These are phyloP conservation scores for Xylaria telfairii DNA, from an alignment of 495 filamentous ascomycete species.

Conservation along the genomic window DNA sequence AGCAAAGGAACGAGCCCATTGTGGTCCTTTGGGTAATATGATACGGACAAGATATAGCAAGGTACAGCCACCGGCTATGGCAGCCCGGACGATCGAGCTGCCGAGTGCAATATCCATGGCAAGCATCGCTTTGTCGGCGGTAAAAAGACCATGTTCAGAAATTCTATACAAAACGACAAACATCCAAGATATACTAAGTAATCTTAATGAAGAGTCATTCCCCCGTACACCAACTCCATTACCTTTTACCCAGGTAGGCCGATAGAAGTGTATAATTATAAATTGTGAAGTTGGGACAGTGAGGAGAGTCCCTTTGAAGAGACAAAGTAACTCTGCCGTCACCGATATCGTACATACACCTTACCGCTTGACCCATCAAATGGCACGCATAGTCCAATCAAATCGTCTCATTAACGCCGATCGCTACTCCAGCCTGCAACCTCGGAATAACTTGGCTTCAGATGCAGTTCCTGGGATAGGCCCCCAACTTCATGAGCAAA, in stretches of 20 bases:
- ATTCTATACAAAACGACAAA: not conserved
- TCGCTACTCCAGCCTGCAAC: not conserved
- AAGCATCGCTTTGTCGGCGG: conserved; percentile 4
- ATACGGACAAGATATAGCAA: conserved; percentile 32
- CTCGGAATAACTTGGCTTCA: not conserved
- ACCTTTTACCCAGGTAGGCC: not conserved
- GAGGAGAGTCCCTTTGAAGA: not conserved
- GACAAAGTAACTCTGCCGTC: not conserved
- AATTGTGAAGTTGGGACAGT: not conserved
- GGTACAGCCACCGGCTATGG: conserved; percentile 32
- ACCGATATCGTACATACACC: conserved; percentile 9
- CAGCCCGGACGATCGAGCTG: conserved; percentile 35
- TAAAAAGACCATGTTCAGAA: conserved; percentile 25
- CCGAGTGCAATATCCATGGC: conserved; percentile 31
- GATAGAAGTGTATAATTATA: not conserved
- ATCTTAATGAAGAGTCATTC: not conserved
- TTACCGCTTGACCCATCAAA: not conserved
- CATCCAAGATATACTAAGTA: not conserved
- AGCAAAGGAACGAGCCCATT: conserved; percentile 41
- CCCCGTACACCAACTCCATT: not conserved
- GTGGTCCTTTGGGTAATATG: conserved; percentile 34
- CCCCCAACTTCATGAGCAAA: not conserved
- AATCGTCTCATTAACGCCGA: not conserved
- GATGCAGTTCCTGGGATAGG: not conserved
- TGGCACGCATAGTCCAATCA: conserved; percentile 9